These are phyloP conservation scores for Crassisporium funariophilum DNA, from an alignment of 768 basidiomycete genomes.

Conservation along the genomic window DNA sequence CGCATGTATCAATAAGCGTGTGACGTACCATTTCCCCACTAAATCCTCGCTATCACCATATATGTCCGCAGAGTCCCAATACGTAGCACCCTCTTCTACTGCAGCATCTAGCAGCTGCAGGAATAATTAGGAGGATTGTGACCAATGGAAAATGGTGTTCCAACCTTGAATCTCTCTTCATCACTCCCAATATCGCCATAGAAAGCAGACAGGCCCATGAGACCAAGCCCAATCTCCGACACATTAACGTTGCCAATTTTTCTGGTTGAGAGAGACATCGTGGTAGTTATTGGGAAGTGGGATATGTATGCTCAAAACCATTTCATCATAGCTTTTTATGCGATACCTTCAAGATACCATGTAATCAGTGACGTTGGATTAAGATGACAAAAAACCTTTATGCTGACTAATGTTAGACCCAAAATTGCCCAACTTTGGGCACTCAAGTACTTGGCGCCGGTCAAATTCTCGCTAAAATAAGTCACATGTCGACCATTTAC, in stretches of 20 bases:
- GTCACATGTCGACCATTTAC: too few species aligned
- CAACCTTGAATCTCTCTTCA: constrained; percentile 60
- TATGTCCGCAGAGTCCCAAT: constrained; percentile 51
- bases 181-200: constrained; percentile 49
- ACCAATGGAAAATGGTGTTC: not conserved
- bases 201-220: constrained; percentile 51
- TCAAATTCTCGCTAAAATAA: too few species aligned
- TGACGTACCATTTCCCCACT: constrained; percentile 45
- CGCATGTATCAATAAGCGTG: too few species aligned
- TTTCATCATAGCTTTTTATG: too few species aligned
- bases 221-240: constrained; percentile 56
- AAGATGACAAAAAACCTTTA: too few species aligned
- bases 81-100: constrained; percentile 40
- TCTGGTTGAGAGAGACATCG: constrained; percentile 20
- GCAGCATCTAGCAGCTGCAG: constrained; percentile 42
- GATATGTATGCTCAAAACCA: constrained; percentile 9
- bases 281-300: too few species aligned
- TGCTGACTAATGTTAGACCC: too few species aligned
- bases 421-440: too few species aligned
- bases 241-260: constrained; percentile 46
- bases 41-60: constrained; percentile 47
- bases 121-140: not conserved
- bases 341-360: too few species aligned
- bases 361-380: too few species aligned
- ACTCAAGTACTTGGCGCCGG: too few species aligned